Conservation (phyloP, 78 protist genomes). For the Dictyostelium purpureum region DNA sequence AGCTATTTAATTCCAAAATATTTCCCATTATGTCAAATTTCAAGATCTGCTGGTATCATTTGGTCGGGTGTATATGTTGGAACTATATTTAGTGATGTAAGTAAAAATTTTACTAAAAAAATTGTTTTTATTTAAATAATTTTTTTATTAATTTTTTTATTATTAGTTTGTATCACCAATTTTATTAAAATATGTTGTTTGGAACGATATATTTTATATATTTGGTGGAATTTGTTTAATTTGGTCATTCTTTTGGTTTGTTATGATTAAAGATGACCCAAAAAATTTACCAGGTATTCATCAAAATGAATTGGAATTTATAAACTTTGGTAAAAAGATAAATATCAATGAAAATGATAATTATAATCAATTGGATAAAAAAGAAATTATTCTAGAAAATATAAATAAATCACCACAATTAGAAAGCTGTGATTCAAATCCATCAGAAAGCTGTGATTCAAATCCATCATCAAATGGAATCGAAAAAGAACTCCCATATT, state of each 20-base stretch:
- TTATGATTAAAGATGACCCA: conserved; percentile 56
- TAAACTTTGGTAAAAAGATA: background rate
- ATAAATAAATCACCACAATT: no score
- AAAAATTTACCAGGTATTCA: conserved; percentile 28
- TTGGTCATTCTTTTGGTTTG: conserved; percentile 30
- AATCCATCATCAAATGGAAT: no score
- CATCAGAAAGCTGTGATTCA: no score
- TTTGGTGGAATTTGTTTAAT: conserved; percentile 3
- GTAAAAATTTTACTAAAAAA: no score
- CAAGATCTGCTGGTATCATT: background rate
- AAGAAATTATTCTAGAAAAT: no score
- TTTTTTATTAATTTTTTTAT: no score
- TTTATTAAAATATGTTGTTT: background rate
- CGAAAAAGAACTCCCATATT: background rate
- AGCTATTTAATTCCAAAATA: conserved; percentile 27
- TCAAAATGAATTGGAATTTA: conserved; percentile 41
- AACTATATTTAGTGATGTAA: conserved; percentile 42
- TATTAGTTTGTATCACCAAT: conserved; percentile 13
- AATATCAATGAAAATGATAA: background rate
- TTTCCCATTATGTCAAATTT: background rate
- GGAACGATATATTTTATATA: conserved; percentile 31
- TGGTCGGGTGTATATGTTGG: conserved; percentile 67
- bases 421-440: no score
- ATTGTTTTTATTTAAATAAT: no score
- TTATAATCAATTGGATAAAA: background rate